A percentile compares a stretch with the other conserved stretches of the same genome.
phyloP scores from a whole-genome alignment of 2,329 filamentous ascomycete species.

The Aspergillus pseudoviridinutans region DNA sequence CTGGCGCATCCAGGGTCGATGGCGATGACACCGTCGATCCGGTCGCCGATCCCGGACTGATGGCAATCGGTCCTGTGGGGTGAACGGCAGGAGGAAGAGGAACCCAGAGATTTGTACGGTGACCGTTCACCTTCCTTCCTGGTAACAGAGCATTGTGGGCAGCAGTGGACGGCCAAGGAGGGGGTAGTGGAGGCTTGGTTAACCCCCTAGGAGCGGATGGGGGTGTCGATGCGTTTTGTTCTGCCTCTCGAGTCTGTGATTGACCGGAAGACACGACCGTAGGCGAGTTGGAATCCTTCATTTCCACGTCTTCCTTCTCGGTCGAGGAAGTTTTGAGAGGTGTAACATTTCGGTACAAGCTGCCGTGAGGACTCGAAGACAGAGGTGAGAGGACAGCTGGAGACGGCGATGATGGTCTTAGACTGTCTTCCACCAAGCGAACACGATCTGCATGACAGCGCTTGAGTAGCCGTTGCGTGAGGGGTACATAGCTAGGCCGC shows the following conservation, averaged over 20 bases:
- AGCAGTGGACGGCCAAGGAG: conserved; percentile 36
- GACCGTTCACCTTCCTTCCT: conserved; percentile 12
- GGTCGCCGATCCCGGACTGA: conserved; percentile 28
- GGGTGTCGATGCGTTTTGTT: background rate
- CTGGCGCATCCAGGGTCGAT: conserved; percentile 22
- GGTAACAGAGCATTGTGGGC: conserved; percentile 35
- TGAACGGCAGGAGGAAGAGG: conserved; percentile 24
- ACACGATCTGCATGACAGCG: conserved; percentile 40
- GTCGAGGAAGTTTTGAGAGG: conserved; percentile 3
- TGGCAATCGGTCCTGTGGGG: conserved; percentile 14
- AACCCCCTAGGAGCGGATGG: conserved; percentile 7
- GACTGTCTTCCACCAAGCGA: conserved; percentile 28
- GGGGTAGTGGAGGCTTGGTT: conserved; percentile 20
- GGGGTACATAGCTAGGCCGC: conserved; percentile 34
- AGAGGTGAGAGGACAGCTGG: conserved; percentile 11
- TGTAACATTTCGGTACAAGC: conserved; percentile 5
- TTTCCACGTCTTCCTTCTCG: conserved; percentile 40
- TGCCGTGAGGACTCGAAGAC: conserved; percentile 10
- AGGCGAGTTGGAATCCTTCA: conserved; percentile 40
- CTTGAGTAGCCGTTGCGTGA: conserved; percentile 41
- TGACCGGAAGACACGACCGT: conserved; percentile 15
- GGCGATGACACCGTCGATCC: conserved; percentile 28
- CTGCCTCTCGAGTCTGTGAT: conserved; percentile 10
- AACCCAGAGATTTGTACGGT: conserved; percentile 23
- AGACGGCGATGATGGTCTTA: conserved; percentile 14